A percentile compares a stretch with the other conserved stretches of the same genome.
Evolutionary conservation across 192 early-diverging fungal genomes (phyloP).

Genomic region (Coemansia sp.): DNA sequence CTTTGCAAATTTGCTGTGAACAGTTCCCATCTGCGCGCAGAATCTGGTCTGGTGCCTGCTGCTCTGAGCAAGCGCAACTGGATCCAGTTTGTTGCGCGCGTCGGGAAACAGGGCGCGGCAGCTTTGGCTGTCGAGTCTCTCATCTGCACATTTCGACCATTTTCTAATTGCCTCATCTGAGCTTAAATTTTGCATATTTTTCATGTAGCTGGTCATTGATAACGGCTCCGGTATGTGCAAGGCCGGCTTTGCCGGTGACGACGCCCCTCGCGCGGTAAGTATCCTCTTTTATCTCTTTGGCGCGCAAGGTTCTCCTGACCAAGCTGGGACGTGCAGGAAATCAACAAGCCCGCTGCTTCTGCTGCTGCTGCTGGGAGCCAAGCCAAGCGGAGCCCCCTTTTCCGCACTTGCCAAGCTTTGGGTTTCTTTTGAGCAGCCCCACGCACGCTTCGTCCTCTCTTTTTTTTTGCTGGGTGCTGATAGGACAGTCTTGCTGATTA

Average conservation of each 20-base stretch:
- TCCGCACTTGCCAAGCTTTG: background rate
- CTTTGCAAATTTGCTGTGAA: constrained; percentile 2
- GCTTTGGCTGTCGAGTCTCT: background rate
- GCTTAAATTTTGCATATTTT: constrained; percentile 5
- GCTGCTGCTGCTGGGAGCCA: too few relatives aligned
- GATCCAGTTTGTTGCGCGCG: background rate
- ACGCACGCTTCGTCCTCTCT: background rate
- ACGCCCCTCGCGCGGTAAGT: constrained; percentile 82
- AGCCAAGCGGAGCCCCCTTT: too few relatives aligned
- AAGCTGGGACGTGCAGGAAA: too few relatives aligned
- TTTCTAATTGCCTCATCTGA: constrained; percentile 25
- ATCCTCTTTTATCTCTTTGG: background rate
- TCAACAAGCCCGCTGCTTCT: background rate
- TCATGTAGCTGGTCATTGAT: constrained; percentile 75
- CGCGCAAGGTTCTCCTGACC: too few relatives aligned
- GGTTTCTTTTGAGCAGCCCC: background rate
- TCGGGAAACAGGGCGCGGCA: background rate
- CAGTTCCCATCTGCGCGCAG: constrained; percentile 9
- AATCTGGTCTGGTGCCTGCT: background rate
- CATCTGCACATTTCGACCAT: constrained; percentile 14
- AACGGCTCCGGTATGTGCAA: constrained; percentile 96
- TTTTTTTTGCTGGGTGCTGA: constrained; percentile 1
- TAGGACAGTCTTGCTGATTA: background rate
- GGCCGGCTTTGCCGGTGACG: constrained; percentile 91
- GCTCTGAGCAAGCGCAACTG: background rate